Evolutionary conservation across 2,329 filamentous ascomycete genomes (phyloP), one percentile per base, ranked within the genome.

Genomic region (Stachybotrys echinatus): DNA sequence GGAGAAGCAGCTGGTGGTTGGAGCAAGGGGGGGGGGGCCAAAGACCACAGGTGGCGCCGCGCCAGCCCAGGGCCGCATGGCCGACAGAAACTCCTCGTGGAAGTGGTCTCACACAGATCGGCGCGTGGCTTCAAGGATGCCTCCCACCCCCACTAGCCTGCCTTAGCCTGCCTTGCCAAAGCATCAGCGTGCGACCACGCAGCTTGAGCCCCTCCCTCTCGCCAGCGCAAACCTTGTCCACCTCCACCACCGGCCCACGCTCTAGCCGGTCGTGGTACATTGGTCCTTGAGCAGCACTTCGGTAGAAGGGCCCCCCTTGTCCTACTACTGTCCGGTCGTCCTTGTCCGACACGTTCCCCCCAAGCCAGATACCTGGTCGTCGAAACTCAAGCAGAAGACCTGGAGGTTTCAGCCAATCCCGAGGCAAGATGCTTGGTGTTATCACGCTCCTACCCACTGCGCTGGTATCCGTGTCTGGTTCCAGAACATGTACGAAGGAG

Each of bases 41-140:
- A 34, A 34, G 10, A n/a, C n/a, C n/a, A n/a, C n/a, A n/a, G 27
- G 38, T 40, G 38, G 38, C 38, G 38, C 19, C 38, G 38, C 19
- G 38, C 27, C 27, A 34, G n/a, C 18, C 38, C 38, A 40, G 17
- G 38, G 17, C 38, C 38, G 38, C 38, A 40, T 40, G 38, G 38
- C 17, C 38, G 2, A 40, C 19, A 20, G 38, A 46, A n/a, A 23
- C 44, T 46, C 44, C 44, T 55, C 52, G 51, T 55, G 49, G 46
- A 48, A 31, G 52, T 42, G 58, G 55, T 55, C 54, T 59, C 53
- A 57, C 59, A 60, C 59, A 57, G 59, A 61, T 61, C 58, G 57
- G 65, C 66, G 65, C 65, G 66, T 68, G 66, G 66, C 65, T 68
- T 50, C 64, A 65, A 64, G 65, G 65, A 67, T 68, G 51, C 43